Conservation (phyloP, 306 rosid genomes). For the Dryas alaskensis region DNA sequence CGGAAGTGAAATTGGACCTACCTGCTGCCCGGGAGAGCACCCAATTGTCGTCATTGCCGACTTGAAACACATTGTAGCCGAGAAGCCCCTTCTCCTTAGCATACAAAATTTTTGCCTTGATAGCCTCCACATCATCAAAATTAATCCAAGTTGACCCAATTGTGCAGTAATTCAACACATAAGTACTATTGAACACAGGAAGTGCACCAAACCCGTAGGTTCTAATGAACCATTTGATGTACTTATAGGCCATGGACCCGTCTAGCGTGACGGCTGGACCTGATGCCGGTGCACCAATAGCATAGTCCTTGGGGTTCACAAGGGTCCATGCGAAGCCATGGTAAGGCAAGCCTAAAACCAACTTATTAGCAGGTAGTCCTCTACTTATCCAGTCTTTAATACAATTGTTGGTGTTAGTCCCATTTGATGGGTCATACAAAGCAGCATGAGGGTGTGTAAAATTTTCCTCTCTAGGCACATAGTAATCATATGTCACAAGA, state of each 20-base stretch:
- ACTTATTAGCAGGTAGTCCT: conserved; percentile 21
- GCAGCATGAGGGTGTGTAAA: conserved; percentile 27
- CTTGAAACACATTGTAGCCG: conserved; percentile 51
- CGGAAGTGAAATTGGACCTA: not conserved
- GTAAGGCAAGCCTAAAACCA: conserved; percentile 37
- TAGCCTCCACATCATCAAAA: conserved; percentile 48
- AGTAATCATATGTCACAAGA: conserved; percentile 20
- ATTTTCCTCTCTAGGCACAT: conserved; percentile 19
- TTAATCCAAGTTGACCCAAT: conserved; percentile 41
- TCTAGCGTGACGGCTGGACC: conserved; percentile 25
- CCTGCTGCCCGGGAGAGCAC: conserved; percentile 45
- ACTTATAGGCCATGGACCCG: conserved; percentile 22
- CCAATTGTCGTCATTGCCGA: conserved; percentile 54
- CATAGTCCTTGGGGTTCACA: conserved; percentile 5
- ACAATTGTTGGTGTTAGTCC: conserved; percentile 18
- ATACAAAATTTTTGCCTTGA: conserved; percentile 47
- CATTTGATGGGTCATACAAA: conserved; percentile 19
- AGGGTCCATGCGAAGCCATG: conserved; percentile 38
- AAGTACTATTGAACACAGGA: conserved; percentile 31
- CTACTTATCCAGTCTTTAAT: conserved; percentile 24
- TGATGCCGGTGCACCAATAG: conserved; percentile 17
- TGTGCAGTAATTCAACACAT: conserved; percentile 41
- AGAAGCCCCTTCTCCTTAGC: conserved; percentile 46
- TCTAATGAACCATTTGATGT: conserved; percentile 6
- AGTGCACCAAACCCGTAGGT: not conserved